Conservation (phyloP, 2,329 filamentous ascomycete species). For the Ascocoryne sarcoides region DNA sequence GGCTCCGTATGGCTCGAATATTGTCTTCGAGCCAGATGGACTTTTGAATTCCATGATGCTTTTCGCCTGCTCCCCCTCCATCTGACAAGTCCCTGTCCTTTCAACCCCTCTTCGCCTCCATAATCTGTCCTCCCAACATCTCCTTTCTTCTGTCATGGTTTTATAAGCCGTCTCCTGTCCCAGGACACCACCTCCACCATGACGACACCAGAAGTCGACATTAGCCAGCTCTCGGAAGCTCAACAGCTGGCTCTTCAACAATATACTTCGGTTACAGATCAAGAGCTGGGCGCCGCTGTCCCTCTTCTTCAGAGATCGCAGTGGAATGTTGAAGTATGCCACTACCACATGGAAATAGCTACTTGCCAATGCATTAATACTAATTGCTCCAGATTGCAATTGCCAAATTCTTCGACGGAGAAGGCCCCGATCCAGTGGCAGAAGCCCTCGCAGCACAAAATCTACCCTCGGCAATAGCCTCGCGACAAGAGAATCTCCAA, state of each 20-base stretch:
- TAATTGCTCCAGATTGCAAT: conserved; percentile 97
- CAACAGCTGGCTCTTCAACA: conserved; percentile 84
- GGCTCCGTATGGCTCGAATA: too few species aligned
- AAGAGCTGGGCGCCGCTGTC: conserved; percentile 67
- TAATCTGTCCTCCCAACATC: too few species aligned
- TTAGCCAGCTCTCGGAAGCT: conserved; percentile 61
- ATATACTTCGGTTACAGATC: conserved; percentile 79
- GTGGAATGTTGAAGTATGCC: conserved; percentile 84
- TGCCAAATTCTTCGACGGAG: conserved; percentile 95
- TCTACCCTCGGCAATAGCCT: conserved; percentile 51
- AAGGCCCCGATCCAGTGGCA: conserved; percentile 71
- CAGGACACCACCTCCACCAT: conserved; percentile 29
- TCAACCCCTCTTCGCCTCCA: too few species aligned
- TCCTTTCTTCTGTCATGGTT: too few species aligned
- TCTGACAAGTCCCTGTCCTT: too few species aligned
- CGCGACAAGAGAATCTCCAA: conserved; percentile 66
- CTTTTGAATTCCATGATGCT: background rate
- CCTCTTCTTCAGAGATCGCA: conserved; percentile 75
- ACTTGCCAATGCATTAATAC: conserved; percentile 14
- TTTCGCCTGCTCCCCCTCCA: too few species aligned
- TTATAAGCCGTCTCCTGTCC: too few species aligned
- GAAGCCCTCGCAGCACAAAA: conserved; percentile 61
- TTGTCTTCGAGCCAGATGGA: too few species aligned
- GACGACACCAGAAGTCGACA: conserved; percentile 44
- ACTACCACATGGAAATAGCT: conserved; percentile 4